Base-by-base conservation (phyloP, 768 basidiomycete genomes). In the Lyophyllum semitale region DNA sequence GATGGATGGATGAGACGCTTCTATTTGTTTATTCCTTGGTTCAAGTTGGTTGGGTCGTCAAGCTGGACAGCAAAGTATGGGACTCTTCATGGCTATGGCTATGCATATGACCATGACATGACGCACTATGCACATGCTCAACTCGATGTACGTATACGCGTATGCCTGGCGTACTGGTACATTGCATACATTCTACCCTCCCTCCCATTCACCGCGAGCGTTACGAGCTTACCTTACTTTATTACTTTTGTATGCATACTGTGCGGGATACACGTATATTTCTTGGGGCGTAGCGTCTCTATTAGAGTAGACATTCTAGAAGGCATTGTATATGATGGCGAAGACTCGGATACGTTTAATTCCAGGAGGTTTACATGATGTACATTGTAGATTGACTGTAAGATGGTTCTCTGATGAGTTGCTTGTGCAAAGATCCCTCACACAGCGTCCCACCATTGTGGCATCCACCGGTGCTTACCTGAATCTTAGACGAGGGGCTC, bases 211-310 rank as follows among this genome's bases (percentile, higher is more conserved):
- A 38, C 25, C n/a, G 25, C 37, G 33, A 40, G 20, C 27, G 26
- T 15, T 35, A 35, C 38, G 48, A 45, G 23, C 22, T 27, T 20
- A 20, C 22, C n/a, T n/a, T n/a, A n/a, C n/a, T n/a, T 38, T 18
- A 15, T 48, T 52, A 51, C 41, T 48, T 57, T 57, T 51, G 46
- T 57, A 57, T 57, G 51, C 55, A 51, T 49, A 38, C 27, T 37
- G 50, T 32, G 20, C 23, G 15, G 23, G 32, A 25, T 49, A 25
- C n/a, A 11, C 35, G 8, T 41, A 45, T 50, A 40, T 42, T 51
- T 38, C 32, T 45, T 51, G 35, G 22, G 30, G 25, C 41, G 30
- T 41, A 22, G 37, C 23, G 27, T 26, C 20, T 25, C 22, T n/a
- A 8, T 41, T 41, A 42, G 17, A 51, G 15, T 51, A 41, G 18